Conservation (phyloP, 2,329 filamentous ascomycete genomes). For the Tothia fuscella region DNA sequence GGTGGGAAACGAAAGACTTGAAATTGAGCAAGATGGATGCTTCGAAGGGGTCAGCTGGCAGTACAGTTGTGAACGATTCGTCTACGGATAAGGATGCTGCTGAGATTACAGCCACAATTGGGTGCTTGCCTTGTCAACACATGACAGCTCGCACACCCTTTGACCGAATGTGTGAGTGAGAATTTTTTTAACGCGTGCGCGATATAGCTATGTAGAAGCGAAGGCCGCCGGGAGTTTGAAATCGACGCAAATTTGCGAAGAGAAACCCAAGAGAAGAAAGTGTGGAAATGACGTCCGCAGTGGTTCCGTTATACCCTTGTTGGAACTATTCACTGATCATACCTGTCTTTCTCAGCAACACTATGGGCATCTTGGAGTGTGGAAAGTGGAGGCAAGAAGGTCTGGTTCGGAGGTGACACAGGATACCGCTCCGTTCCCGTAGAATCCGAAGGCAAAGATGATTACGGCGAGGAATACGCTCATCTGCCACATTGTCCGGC, state of each 20-base stretch:
- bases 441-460: slow-evolving; percentile 50
- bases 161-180: slow-evolving; percentile 60
- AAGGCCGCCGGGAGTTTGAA: no score
- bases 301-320: no score
- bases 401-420: slow-evolving; percentile 81
- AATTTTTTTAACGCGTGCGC: no score
- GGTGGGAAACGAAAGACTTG: slow-evolving; percentile 83
- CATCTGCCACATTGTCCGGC: slow-evolving; percentile 65
- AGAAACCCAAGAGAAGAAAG: no score
- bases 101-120: slow-evolving; percentile 57
- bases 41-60: slow-evolving; percentile 8
- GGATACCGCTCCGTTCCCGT: slow-evolving; percentile 72
- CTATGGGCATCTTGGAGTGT: slow-evolving; percentile 87
- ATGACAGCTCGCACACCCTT: slow-evolving; percentile 55
- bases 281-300: no score
- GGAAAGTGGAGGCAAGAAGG: slow-evolving; percentile 57
- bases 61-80: slow-evolving; percentile 1
- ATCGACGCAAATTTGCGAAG: no score
- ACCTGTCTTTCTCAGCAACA: no score
- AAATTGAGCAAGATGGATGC: slow-evolving; percentile 37
- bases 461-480: slow-evolving; percentile 54
- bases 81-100: background rate
- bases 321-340: no score
- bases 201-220: no score
- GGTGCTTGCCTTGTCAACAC: slow-evolving; percentile 78